Conservation (phyloP, 768 basidiomycete genomes). For the Boletus sp. region DNA sequence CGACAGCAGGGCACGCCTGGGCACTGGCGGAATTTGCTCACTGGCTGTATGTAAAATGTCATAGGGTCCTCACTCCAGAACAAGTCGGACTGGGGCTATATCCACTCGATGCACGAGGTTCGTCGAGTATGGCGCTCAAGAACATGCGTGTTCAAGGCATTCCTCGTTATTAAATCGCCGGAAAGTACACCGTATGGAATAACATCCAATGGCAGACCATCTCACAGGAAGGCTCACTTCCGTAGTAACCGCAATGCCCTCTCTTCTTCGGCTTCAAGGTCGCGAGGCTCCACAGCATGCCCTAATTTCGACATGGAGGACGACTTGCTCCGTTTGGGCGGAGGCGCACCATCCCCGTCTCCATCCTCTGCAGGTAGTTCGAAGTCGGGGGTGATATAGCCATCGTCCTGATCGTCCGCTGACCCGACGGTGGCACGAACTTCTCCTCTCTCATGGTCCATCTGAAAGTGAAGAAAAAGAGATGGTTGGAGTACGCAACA, state of each 20-base stretch:
- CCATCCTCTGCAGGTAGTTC: conserved; percentile 44
- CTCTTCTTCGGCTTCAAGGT: conserved; percentile 55
- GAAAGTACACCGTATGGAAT: neutral
- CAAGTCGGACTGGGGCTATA: neutral
- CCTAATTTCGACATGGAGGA: conserved; percentile 30
- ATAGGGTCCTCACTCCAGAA: neutral
- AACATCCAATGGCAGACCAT: neutral
- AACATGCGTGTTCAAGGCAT: neutral
- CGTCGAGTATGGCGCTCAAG: neutral
- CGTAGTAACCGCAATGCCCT: conserved; percentile 61
- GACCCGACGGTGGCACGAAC: conserved; percentile 30
- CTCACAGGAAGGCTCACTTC: conserved; percentile 17
- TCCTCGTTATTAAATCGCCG: neutral
- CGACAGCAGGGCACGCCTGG: neutral
- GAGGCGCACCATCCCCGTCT: conserved; percentile 34
- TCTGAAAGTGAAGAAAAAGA: conserved; percentile 2
- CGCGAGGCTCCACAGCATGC: conserved; percentile 20
- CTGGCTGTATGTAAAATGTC: conserved; percentile 1
- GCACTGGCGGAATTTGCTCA: conserved; percentile 15
- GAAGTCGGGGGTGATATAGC: conserved; percentile 71
- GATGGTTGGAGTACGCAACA: neutral
- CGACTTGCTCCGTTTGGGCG: conserved; percentile 31
- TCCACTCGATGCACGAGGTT: neutral
- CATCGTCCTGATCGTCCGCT: conserved; percentile 54
- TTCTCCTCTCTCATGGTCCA: conserved; percentile 31